Percentiles rank a stretch among this genome's conserved stretches.
These are phyloP conservation scores for Neofusicoccum parvum DNA, from an alignment of 2,329 filamentous ascomycete genomes.

Conservation along the genomic window DNA sequence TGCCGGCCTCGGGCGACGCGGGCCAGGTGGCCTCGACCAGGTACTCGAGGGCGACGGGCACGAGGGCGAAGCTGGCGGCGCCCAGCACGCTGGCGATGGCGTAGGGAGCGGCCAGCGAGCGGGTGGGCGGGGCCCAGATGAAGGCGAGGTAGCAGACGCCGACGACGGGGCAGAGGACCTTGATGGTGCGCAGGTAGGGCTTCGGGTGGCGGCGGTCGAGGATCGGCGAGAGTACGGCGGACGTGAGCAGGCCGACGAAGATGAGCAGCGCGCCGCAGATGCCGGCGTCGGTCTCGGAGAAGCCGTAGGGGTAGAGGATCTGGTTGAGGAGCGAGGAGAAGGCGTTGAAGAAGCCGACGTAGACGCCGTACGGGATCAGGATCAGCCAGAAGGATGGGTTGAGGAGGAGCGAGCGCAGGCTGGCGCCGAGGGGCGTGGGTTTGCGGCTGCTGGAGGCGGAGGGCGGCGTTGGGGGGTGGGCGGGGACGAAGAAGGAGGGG, in stretches of 20 bases:
- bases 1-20: constrained; percentile 81
- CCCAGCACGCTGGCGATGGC: constrained; percentile 76
- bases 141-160: constrained; percentile 74
- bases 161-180: constrained; percentile 73
- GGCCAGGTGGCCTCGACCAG: constrained; percentile 87
- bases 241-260: constrained; percentile 76
- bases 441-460: constrained; percentile 65
- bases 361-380: constrained; percentile 77
- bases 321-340: constrained; percentile 87
- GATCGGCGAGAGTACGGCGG: constrained; percentile 77
- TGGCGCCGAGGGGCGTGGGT: constrained; percentile 55
- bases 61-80: constrained; percentile 74
- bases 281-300: constrained; percentile 79
- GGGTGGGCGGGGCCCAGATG: constrained; percentile 74
- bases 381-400: constrained; percentile 79
- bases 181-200: constrained; percentile 72
- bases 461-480: constrained; percentile 67
- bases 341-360: constrained; percentile 93
- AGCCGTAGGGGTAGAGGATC: constrained; percentile 83
- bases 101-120: constrained; percentile 67
- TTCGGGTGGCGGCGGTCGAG: constrained; percentile 75
- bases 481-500: constrained; percentile 80
- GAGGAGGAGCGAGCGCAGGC: constrained; percentile 50
- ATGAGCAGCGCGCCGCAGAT: constrained; percentile 90
- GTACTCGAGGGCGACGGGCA: constrained; percentile 85